Evolutionary conservation across 2,329 filamentous ascomycete genomes (phyloP).

Genomic region (Bipolaris zeicola): DNA sequence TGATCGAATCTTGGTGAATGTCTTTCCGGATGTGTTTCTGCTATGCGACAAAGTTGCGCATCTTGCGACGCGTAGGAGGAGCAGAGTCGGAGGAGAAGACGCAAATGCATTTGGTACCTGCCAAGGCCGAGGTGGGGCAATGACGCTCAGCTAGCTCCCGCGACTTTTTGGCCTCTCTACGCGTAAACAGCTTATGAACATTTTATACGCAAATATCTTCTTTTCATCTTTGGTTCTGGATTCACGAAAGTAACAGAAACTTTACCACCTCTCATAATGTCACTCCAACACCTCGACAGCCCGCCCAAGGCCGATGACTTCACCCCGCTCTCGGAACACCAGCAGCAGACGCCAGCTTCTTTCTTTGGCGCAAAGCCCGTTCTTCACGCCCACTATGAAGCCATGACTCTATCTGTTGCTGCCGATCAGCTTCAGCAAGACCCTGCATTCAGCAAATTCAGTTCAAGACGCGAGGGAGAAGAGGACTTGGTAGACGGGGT

Average conservation of each 20-base stretch:
- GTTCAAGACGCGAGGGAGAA: constrained; percentile 28
- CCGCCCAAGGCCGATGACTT: constrained; percentile 66
- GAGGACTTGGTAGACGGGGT: constrained; percentile 45
- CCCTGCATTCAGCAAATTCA: constrained; percentile 52
- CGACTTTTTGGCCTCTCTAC: constrained; percentile 24
- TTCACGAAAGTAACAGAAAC: neutral
- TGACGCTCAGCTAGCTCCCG: constrained; percentile 25
- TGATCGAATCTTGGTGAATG: too few relatives aligned
- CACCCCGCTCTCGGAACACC: constrained; percentile 69
- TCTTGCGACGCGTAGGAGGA: neutral
- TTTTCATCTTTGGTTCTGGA: neutral
- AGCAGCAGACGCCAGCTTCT: constrained; percentile 72
- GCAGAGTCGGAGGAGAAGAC: neutral
- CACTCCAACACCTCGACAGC: constrained; percentile 58
- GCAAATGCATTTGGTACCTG: constrained; percentile 14
- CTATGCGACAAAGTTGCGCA: neutral
- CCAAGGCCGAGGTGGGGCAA: constrained; percentile 16
- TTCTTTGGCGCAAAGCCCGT: constrained; percentile 75
- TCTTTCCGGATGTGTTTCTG: neutral
- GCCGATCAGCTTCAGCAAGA: constrained; percentile 61
- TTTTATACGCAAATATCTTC: neutral
- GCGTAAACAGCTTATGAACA: constrained; percentile 5
- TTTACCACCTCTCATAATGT: constrained; percentile 31
- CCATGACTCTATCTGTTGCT: constrained; percentile 64
- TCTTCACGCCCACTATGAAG: constrained; percentile 66